Base-by-base conservation (phyloP, 495 filamentous ascomycete genomes). In the Xylaria curta region DNA sequence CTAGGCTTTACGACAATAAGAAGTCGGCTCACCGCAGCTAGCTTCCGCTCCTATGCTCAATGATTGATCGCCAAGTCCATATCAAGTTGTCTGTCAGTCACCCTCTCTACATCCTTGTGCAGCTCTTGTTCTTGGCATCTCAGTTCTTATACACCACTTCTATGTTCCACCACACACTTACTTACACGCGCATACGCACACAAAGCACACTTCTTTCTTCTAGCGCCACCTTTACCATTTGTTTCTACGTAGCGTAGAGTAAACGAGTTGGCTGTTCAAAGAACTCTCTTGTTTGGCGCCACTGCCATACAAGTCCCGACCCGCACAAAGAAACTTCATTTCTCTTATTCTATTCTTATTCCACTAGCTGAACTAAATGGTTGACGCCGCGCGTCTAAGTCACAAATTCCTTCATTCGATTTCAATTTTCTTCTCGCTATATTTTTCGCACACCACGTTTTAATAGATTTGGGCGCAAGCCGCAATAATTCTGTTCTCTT, bases 251-350 rank as follows among this genome's bases (percentile, higher is more conserved):
- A 19, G 28, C 26, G n/a, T 10, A 40, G 64, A 51, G 7, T 26
- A 21, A 66, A 66, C 47, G 38, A 66, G 61, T 69, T 49, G 7
- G 13, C 51, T 51, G 40, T 21, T 71, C 53, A 75, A 73, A 72
- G 68, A 67, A 54, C n/a, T 24, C 58, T 17, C 73, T 78, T 77
- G 73, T 77, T 65, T 26, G 19, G 60, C 42, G 24, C 10, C 17
- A 40, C 5, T 36, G 38, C 40, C 42, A 70, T 63, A 38, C 65
- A 42, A 56, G 54, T 62, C 53, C 65, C 42, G 42, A 46, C 44
- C 33, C n/a, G 40, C 26, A 73, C 73, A 78, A 78, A 78, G 77
- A 56, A 69, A 24, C 46, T 75, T n/a, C 58, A 61, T 72, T 66
- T 62, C 65, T 66, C 68, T 65, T 70, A 69, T 70, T 76, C 70